Conservation (phyloP, 139 green algal species). For the Haematococcus sp. region DNA sequence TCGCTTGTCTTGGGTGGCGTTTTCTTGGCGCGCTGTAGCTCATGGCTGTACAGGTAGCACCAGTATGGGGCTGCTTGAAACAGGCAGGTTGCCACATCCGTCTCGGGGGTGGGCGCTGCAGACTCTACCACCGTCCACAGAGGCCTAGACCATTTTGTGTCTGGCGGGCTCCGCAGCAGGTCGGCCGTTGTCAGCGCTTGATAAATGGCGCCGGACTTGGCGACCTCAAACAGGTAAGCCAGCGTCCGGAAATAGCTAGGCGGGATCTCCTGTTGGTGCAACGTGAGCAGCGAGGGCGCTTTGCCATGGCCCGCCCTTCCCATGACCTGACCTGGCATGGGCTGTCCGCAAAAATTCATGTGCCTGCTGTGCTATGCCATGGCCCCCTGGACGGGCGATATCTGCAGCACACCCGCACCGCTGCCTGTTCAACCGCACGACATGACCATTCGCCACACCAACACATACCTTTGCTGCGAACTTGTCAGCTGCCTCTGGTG, state of each 20-base stretch:
- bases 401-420: too few relatives aligned
- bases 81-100: neutral
- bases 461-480: neutral
- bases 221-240: conserved; percentile 21
- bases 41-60: conserved; percentile 36
- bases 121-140: conserved; percentile 5
- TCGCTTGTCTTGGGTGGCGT: conserved; percentile 24
- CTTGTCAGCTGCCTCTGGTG: neutral
- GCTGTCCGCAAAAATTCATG: too few relatives aligned
- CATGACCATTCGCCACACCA: neutral
- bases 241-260: conserved; percentile 14
- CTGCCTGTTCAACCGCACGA: neutral
- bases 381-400: too few relatives aligned
- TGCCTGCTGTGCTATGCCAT: too few relatives aligned
- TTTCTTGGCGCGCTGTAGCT: conserved; percentile 16
- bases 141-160: neutral
- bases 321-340: too few relatives aligned
- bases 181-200: neutral
- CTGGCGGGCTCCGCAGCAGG: neutral
- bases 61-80: conserved; percentile 13
- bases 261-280: conserved; percentile 3
- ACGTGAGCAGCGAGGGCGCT: neutral
- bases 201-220: conserved; percentile 8
- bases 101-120: neutral
- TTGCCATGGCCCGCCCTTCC: too few relatives aligned